Evolutionary conservation across 2,329 filamentous ascomycete genomes (phyloP).

Genomic region (Orbilia quercus): DNA sequence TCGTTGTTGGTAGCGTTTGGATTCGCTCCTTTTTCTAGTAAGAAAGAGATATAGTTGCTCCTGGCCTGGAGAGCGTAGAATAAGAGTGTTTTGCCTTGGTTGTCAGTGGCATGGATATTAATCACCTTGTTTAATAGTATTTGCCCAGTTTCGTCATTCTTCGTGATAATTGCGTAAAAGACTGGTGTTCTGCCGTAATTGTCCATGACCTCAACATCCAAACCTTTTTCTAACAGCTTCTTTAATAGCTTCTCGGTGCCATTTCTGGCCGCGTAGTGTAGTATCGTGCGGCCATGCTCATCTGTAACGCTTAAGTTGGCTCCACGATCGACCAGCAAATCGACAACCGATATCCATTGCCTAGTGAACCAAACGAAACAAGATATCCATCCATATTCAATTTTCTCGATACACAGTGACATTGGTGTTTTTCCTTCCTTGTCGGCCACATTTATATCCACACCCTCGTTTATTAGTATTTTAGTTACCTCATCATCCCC

Average conservation of each 20-base stretch:
- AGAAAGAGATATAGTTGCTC: neutral
- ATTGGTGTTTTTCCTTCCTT: neutral
- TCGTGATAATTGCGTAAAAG: neutral
- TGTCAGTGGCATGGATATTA: neutral
- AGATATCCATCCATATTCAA: neutral
- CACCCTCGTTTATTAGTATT: neutral
- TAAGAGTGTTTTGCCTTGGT: neutral
- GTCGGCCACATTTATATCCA: neutral
- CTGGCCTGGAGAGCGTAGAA: neutral
- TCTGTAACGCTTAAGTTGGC: neutral
- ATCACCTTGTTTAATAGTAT: neutral
- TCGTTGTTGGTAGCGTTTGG: neutral
- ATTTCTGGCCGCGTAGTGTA: neutral
- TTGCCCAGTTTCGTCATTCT: neutral
- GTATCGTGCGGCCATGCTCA: neutral
- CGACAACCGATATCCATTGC: neutral
- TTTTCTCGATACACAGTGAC: neutral
- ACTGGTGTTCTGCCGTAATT: slow-evolving; percentile 5
- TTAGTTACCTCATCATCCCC: neutral
- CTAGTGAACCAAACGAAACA: too few species aligned
- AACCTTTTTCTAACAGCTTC: neutral
- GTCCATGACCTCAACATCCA: neutral
- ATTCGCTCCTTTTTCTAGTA: neutral
- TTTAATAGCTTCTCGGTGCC: neutral
- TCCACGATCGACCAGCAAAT: neutral